Base-by-base conservation (phyloP, 192 early-diverging fungal species). In the Umbelopsis isabellina region DNA sequence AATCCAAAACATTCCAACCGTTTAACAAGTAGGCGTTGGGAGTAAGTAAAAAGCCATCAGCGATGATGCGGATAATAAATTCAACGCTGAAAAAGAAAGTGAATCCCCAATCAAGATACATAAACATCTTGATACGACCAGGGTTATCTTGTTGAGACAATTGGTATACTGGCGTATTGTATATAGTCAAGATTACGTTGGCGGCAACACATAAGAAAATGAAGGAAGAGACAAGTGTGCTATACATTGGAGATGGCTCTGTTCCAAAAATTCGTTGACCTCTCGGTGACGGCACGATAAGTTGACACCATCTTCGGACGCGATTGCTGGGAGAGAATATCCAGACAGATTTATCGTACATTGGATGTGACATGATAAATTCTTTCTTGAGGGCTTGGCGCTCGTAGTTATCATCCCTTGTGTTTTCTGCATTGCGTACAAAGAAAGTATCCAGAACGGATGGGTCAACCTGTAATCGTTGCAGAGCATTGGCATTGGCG, bases 1-100 rank as follows among this genome's bases (percentile, higher is more conserved):
- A 79, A 76, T 89, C 87, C 44, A 87, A 72, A n/a, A 79, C 37
- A 53, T 89, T 89, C 87, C 87, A 89, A 1, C 81, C 76, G 41
- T 81, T 80, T 22, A 79, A 65, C 50, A 89, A 44, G 61, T 86
- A 85, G 11, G 87, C 87, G 64, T 89, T 85, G 0, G 87, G 87
- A 8, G 87, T 86, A n/a, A 87, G 72, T 5, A 85, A 49, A 16
- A 89, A 83, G 27, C 87, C 87, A 73, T 89, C 85, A 0, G 87
- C 87, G 55, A 89, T 80, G 37, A 87, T 72, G 47, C 84, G 82
- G 18, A 89, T 74, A 2, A 85, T 22, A 47, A 85, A 83, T 53
- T 89, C 87, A 9, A 86, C 9, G 0, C 86, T 82, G 49, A 86
- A 87, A 21, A 89, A 69, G 5, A 77, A 53, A 0, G 82, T 83